Base-by-base conservation (phyloP, 306 rosid genomes). In the Vigna hirtella region DNA sequence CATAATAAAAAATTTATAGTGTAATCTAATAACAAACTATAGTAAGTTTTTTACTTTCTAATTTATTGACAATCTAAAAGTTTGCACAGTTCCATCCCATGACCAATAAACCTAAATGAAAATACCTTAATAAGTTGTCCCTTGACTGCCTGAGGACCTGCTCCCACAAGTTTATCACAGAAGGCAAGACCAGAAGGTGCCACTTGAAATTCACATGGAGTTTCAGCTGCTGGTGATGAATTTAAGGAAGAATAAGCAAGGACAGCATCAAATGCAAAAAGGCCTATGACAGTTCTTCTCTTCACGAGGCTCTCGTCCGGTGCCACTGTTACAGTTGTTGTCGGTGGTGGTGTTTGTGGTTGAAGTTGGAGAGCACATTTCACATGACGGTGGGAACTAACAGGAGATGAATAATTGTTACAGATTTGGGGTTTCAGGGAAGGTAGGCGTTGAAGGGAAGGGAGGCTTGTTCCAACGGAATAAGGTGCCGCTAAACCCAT, bases 91-190 rank as follows among this genome's bases (percentile, higher is more conserved):
- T 40, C 9, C 11, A 36, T 1, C 1, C 42, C 2, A 36, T 34
- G 38, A 5, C 6, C 7, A 5, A 40, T 2, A 43, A 11, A 43
- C 11, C 4, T 3, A 3, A 2, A 43, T 45, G 53, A 4, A 49
- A 49, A 47, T 45, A 93, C 98, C 97, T 92, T 94, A 75, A 94
- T 90, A 56, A 94, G 86, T 67, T 94, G 96, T 24, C 98, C 98
- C 86, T 90, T 82, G 49, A 59, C 81, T 48, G 94, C 95, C 81
- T 87, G 89, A 66, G 97, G 73, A 71, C 97, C 98, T 13, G 52
- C 9, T 34, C 98, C 98, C 1, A 90, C 89, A 65, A 88, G 67
- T 85, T 83, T 87, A 70, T 94, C 98, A 74, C 98, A 92, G 83
- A 83, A 94, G 14, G 92, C 94, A 18, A 94, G 96, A 36, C 98